Percentiles rank a stretch among this genome's conserved stretches.
Conservation (phyloP, 2,329 filamentous ascomycete genomes). For the Xylaria sp. region DNA sequence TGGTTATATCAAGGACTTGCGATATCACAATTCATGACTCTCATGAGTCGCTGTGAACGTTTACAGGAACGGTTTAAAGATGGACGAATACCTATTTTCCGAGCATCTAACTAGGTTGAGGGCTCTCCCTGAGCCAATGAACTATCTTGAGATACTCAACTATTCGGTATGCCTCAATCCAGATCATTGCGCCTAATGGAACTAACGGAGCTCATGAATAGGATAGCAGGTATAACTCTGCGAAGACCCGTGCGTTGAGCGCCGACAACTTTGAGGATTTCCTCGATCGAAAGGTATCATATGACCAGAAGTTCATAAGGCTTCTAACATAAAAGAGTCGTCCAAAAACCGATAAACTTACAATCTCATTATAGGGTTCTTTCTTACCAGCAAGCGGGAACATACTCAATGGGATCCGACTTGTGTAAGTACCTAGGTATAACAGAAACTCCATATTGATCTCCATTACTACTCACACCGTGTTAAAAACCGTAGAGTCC, state of each 20-base stretch:
- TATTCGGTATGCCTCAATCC: conserved; percentile 37
- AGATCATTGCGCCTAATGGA: background rate
- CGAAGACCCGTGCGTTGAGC: conserved; percentile 18
- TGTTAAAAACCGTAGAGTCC: conserved; percentile 33
- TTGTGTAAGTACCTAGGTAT: conserved; percentile 29
- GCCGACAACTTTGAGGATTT: conserved; percentile 37
- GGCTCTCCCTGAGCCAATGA: conserved; percentile 28
- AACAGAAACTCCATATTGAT: background rate
- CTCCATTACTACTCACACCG: background rate
- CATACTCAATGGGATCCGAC: conserved; percentile 26
- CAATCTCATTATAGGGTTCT: conserved; percentile 13
- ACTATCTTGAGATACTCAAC: conserved; percentile 42
- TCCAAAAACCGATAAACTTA: background rate
- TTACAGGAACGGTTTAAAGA: background rate
- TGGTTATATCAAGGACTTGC: background rate
- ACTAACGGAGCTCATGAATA: conserved; percentile 3
- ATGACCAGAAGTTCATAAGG: background rate
- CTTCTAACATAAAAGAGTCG: background rate
- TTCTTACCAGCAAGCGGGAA: conserved; percentile 30
- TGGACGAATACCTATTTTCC: conserved; percentile 31
- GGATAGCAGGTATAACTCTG: background rate
- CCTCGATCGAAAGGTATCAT: conserved; percentile 35
- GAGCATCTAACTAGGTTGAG: conserved; percentile 9
- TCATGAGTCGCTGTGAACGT: background rate
- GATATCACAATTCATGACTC: too few relatives aligned